Base-by-base conservation (phyloP, 495 filamentous ascomycete species). In the Neurospora sp. region DNA sequence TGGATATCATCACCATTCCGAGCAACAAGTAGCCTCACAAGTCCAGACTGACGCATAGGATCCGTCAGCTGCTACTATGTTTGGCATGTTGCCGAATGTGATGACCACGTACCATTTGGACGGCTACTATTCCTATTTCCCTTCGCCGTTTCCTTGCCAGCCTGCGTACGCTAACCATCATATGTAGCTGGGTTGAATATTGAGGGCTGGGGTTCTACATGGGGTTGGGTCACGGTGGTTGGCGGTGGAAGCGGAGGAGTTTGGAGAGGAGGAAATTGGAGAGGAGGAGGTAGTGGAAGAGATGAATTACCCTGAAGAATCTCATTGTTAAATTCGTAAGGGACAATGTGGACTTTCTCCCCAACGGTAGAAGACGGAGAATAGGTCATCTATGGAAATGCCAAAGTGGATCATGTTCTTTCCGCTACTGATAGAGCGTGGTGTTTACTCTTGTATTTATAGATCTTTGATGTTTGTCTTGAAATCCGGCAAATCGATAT, bases 1-100 rank as follows among this genome's bases (percentile, higher is more conserved):
- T 37, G 31, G 53, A 31, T 27, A 65, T 65, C 27, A 35, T 65
- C 53, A 35, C 6, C 53, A 65, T 65, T 37, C 53, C 27, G 53
- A 65, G 27, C 53, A 65, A 65, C 53, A 65, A 35, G 27, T 35
- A 31, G 6, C 72, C 31, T 48, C 69, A 40, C 72, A 65, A 35
- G 27, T 71, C 27, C 74, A 73, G 71, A 27, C 40, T 45, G 74
- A 68, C 59, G 71, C 16, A 17, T 75, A 75, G 73, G 65, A 40
- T 41, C 35, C 73, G 73, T 65, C 73, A 39, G 70, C 73, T 72
- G 73, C 53, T 17, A 37, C 69, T n/a, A 71, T 71, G 41, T 72
- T 31, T 72, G 70, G 45, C 37, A 35, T 59, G 59, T 45, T 69
- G 20, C 73, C 69, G 14, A 69, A 40, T 41, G 22, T 53, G 41